Conservation (phyloP, 192 early-diverging fungal species). For the Podila epicladia region DNA sequence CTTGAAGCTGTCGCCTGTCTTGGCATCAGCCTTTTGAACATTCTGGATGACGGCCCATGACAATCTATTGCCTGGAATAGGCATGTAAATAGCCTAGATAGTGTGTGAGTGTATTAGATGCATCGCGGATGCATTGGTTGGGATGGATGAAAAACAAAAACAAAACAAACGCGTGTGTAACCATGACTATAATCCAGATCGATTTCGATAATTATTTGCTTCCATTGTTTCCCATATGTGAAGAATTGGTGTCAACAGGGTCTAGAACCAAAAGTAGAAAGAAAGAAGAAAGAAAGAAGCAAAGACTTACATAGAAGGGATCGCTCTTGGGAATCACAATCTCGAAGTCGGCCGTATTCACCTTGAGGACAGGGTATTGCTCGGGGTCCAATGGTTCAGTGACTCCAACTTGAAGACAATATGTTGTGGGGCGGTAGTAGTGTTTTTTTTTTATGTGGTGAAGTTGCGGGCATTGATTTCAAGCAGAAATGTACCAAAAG, state of each 20-base stretch:
- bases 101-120: neutral
- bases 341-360: constrained; percentile 15
- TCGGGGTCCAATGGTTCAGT: constrained; percentile 16
- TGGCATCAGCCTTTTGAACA: constrained; percentile 7
- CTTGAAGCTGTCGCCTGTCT: constrained; percentile 12
- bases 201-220: no score
- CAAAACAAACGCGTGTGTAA: neutral
- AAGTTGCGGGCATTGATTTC: neutral
- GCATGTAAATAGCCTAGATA: constrained; percentile 21
- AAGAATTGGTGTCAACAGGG: neutral
- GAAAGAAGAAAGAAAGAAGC: neutral
- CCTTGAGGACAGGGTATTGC: constrained; percentile 17
- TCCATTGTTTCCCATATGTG: neutral
- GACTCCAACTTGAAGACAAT: constrained; percentile 10
- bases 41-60: constrained; percentile 26
- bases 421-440: neutral
- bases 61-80: constrained; percentile 9
- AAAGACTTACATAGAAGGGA: constrained; percentile 26
- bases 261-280: neutral
- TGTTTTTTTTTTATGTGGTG: neutral
- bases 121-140: no score
- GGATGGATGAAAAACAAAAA: neutral
- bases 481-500: neutral
- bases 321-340: constrained; percentile 22
- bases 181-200: neutral